Conservation (phyloP, 2,329 filamentous ascomycete genomes). For the Alternaria burnsii region DNA sequence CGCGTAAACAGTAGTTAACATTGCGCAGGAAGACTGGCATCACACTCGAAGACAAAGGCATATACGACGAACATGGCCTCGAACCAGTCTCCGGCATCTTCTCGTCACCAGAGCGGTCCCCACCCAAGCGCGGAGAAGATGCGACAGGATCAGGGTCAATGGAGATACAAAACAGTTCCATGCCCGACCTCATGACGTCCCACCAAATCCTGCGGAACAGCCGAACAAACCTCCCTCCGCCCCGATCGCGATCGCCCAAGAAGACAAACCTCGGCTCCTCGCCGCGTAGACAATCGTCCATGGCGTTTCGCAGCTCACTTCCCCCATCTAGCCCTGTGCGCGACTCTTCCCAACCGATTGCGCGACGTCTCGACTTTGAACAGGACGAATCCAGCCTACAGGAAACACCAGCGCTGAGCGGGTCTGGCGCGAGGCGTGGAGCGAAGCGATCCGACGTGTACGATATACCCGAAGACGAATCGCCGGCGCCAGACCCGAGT, state of each 20-base stretch:
- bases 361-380: constrained; percentile 65
- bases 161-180: constrained; percentile 69
- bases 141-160: constrained; percentile 66
- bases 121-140: constrained; percentile 53
- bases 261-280: constrained; percentile 69
- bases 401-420: constrained; percentile 45
- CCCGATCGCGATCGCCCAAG: constrained; percentile 66
- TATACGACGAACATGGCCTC: constrained; percentile 90
- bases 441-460: constrained; percentile 41
- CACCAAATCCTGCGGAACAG: constrained; percentile 57
- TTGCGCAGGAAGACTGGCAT: constrained; percentile 83
- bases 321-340: constrained; percentile 38
- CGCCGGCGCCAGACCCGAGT: constrained; percentile 39
- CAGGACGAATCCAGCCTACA: constrained; percentile 49
- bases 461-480: constrained; percentile 41
- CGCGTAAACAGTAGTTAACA: constrained; percentile 23
- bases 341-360: constrained; percentile 54
- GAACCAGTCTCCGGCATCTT: constrained; percentile 88
- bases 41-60: constrained; percentile 77
- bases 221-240: constrained; percentile 57
- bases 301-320: constrained; percentile 63
- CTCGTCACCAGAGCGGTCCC: constrained; percentile 78
- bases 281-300: constrained; percentile 67
- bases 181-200: constrained; percentile 58
- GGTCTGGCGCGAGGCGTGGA: constrained; percentile 43